These are phyloP conservation scores for Fusarium sp. DNA, from an alignment of 2,329 filamentous ascomycete genomes.

Conservation along the genomic window DNA sequence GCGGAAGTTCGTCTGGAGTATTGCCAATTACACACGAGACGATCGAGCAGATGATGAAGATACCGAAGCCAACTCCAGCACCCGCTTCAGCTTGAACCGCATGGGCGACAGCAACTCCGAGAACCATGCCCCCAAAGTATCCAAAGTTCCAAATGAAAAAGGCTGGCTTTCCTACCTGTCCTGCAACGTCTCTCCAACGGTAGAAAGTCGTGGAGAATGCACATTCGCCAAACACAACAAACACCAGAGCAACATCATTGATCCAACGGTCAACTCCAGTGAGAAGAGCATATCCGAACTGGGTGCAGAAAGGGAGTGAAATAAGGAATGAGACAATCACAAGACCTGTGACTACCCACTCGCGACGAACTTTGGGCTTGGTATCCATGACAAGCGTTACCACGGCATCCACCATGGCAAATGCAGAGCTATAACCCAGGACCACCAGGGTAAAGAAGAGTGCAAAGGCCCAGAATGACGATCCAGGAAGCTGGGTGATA, in stretches of 20 bases:
- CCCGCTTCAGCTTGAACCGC: slow-evolving; percentile 55
- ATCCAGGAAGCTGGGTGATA: slow-evolving; percentile 64
- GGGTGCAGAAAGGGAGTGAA: slow-evolving; percentile 65
- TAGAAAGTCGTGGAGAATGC: slow-evolving; percentile 63
- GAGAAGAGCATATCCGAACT: slow-evolving; percentile 65
- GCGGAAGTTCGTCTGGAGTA: slow-evolving; percentile 50
- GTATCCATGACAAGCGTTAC: slow-evolving; percentile 64
- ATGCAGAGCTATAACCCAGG: slow-evolving; percentile 66
- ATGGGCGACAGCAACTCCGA: slow-evolving; percentile 62
- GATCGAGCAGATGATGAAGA: slow-evolving; percentile 57
- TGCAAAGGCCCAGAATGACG: slow-evolving; percentile 67
- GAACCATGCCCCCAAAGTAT: slow-evolving; percentile 62
- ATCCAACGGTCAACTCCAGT: slow-evolving; percentile 65
- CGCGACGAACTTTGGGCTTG: slow-evolving; percentile 50
- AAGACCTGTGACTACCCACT: slow-evolving; percentile 58
- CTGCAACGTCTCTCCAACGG: slow-evolving; percentile 58
- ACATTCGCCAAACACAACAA: slow-evolving; percentile 63
- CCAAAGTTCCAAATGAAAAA: slow-evolving; percentile 59
- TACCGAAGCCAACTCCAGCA: slow-evolving; percentile 60
- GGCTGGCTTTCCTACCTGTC: slow-evolving; percentile 54
- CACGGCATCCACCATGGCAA: slow-evolving; percentile 67
- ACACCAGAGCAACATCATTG: slow-evolving; percentile 63
- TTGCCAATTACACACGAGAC: slow-evolving; percentile 52
- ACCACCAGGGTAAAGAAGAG: slow-evolving; percentile 68
- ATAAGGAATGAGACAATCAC: slow-evolving; percentile 62